A percentile compares a stretch with the other conserved stretches of the same genome.
phyloP scores from a whole-genome alignment of 257 asterid species.

The Echium plantagineum region DNA sequence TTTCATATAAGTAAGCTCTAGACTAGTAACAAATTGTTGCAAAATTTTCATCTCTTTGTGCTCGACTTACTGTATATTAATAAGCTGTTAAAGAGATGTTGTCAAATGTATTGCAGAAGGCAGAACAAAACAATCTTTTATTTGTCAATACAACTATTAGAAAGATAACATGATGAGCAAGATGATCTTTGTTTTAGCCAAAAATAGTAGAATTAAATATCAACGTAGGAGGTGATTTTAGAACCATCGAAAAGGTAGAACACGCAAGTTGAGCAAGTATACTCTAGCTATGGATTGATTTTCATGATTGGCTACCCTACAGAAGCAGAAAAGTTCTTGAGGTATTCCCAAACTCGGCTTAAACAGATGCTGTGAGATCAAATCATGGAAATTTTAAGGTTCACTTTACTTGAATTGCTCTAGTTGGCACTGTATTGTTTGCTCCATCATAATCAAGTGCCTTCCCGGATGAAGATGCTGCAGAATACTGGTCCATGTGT shows the following conservation, averaged over 20 bases:
- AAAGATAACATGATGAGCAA: too few relatives aligned
- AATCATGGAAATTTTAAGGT: not conserved
- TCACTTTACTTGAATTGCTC: conserved; percentile 28
- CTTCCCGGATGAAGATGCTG: conserved; percentile 41
- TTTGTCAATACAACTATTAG: not conserved
- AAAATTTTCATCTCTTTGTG: too few relatives aligned
- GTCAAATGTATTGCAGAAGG: not conserved
- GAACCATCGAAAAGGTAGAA: not conserved
- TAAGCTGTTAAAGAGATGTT: not conserved
- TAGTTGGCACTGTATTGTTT: conserved; percentile 36
- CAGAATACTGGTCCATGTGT: conserved; percentile 42
- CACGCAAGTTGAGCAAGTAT: not conserved
- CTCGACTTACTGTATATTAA: too few relatives aligned
- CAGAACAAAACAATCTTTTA: too few relatives aligned
- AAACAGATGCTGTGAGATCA: not conserved
- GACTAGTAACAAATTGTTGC: too few relatives aligned
- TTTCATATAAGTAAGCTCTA: not conserved
- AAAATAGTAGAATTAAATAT: too few relatives aligned
- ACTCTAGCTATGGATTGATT: not conserved
- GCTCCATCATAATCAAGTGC: conserved; percentile 49
- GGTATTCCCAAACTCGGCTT: not conserved
- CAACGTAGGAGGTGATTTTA: too few relatives aligned
- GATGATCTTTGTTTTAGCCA: too few relatives aligned
- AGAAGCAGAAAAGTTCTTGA: too few relatives aligned
- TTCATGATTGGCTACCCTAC: too few relatives aligned